These are phyloP conservation scores for Scenedesmus sp. DNA, from an alignment of 163 green algal genomes.

Conservation along the genomic window DNA sequence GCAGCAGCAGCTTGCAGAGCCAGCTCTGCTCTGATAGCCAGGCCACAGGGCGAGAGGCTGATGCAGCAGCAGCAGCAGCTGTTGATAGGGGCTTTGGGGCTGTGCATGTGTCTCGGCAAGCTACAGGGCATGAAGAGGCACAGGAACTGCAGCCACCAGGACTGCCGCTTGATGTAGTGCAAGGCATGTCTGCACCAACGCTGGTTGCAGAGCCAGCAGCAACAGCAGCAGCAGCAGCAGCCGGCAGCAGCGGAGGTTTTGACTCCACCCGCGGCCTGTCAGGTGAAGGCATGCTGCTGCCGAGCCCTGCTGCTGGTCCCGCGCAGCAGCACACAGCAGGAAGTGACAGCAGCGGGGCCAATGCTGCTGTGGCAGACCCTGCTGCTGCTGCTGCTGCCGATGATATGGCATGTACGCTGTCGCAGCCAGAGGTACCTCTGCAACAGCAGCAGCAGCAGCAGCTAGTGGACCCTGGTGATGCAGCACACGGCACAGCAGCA, in stretches of 20 bases:
- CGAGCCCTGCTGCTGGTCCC: background rate
- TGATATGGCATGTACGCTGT: background rate
- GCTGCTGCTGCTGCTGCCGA: background rate
- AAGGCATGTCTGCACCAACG: background rate
- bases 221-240: background rate
- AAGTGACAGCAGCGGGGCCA: background rate
- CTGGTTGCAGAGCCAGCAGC: background rate
- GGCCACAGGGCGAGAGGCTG: background rate
- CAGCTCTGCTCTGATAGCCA: conserved; percentile 3
- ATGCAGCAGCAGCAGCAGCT: conserved; percentile 7
- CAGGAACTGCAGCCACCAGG: background rate
- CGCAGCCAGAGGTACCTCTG: background rate
- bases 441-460: background rate
- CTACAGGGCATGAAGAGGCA: background rate
- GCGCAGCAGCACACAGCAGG: background rate
- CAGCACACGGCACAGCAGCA: background rate
- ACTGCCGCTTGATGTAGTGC: background rate
- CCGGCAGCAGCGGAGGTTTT: background rate
- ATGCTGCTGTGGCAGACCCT: background rate
- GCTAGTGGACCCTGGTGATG: background rate
- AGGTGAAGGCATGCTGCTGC: background rate
- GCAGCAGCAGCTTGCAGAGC: background rate
- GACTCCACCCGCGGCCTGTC: background rate
- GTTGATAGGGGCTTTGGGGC: background rate
- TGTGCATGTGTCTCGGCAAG: background rate